These are phyloP conservation scores for Firmiana major DNA, from an alignment of 345 rosid species.

Conservation along the genomic window DNA sequence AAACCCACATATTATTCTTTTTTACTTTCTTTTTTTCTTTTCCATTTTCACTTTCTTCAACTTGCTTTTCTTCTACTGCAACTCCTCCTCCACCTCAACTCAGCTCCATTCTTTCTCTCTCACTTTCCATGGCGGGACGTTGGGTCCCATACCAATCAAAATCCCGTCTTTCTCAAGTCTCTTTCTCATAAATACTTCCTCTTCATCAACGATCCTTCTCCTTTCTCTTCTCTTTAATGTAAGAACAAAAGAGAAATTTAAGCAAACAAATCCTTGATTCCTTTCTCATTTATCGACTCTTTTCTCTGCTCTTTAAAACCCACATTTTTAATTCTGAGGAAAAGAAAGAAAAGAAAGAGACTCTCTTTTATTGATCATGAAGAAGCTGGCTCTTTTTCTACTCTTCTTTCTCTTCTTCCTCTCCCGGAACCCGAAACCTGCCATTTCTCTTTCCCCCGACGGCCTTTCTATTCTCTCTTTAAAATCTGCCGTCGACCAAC, in stretches of 20 bases:
- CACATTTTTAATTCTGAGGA: background rate
- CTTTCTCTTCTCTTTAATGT: background rate
- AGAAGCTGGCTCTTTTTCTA: slow-evolving; percentile 1
- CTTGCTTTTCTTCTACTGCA: background rate
- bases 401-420: slow-evolving; percentile 21
- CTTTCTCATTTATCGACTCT: background rate
- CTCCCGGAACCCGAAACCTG: background rate
- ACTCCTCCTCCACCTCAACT: background rate
- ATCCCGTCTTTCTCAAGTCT: slow-evolving; percentile 52
- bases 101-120: slow-evolving; percentile 16
- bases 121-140: slow-evolving; percentile 46
- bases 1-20: background rate
- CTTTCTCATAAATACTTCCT: slow-evolving; percentile 35
- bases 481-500: slow-evolving; percentile 73
- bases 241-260: background rate
- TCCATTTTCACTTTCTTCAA: background rate
- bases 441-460: slow-evolving; percentile 69
- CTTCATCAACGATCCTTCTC: slow-evolving; percentile 13
- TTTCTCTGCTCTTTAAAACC: slow-evolving; percentile 5
- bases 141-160: slow-evolving; percentile 45
- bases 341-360: background rate
- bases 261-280: background rate
- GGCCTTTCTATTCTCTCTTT: slow-evolving; percentile 85
- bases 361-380: slow-evolving; percentile 7
- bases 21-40: background rate